Base-by-base conservation (phyloP, 768 basidiomycete species). In the Suillus plorans region DNA sequence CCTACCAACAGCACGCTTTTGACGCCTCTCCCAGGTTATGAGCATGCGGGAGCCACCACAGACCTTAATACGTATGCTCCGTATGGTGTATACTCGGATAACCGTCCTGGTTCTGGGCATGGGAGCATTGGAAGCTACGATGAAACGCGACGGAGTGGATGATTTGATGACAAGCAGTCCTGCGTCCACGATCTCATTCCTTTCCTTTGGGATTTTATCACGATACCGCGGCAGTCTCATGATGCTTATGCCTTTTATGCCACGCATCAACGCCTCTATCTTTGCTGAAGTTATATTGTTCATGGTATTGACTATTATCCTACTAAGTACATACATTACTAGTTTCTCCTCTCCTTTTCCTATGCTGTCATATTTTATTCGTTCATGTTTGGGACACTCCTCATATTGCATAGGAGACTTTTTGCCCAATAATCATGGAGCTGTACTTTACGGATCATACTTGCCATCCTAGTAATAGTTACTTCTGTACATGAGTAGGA, bases 1-100 rank as follows among this genome's bases (percentile, higher is more conserved):
- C 85, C 88, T 20, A 77, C 85, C 37, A 84, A 86, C 70, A 90
- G 87, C 75, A 90, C 87, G 31, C 80, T 92, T 62, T 78, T 91
- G 66, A 91, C 89, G 39, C 89, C 90, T n/a, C 79, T 90, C 22
- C 81, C 86, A 5, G 84, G 86, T 25, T 89, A 88, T 69, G 81
- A 83, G 65, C 70, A 78, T 9, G 67, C 81, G 63, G 62, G 67
- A 44, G 63, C 69, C 62, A 41, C 37, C 36, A 34, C 67, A 9
- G 57, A 66, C 36, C 61, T 69, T 50, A 61, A 68, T 39, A 20
- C 64, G 12, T 78, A 73, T 60, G 61, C 59, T 34, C 66, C 71
- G 28, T 77, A 77, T 64, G 81, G 80, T 66, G 76, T 81, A 41
- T 79, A 81, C 60, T 73, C 73, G 52, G 76, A 73, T 61, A 74